phyloP scores from a whole-genome alignment of 371 early-diverging fungal species.

The Rhizomucor miehei region DNA sequence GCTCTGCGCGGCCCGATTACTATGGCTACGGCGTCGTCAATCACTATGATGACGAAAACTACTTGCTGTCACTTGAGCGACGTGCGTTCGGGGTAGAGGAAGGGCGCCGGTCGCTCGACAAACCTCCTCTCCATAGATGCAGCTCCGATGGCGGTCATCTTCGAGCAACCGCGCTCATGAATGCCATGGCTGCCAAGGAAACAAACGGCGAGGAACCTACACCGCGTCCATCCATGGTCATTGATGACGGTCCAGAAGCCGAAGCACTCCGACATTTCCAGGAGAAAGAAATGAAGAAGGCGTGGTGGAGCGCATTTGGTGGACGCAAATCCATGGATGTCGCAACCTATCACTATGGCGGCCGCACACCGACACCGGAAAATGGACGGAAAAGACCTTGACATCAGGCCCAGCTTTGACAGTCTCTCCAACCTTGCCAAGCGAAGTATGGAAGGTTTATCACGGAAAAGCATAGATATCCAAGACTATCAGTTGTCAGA shows the following conservation, averaged over 20 bases:
- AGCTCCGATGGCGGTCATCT: slow-evolving; percentile 43
- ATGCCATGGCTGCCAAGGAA: slow-evolving; percentile 37
- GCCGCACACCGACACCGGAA: slow-evolving; percentile 3
- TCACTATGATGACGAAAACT: slow-evolving; percentile 28
- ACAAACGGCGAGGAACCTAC: slow-evolving; percentile 12
- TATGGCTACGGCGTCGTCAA: slow-evolving; percentile 24
- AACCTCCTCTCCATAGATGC: slow-evolving; percentile 28
- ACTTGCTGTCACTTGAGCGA: slow-evolving; percentile 39
- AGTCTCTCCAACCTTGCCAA: slow-evolving; percentile 21
- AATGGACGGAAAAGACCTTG: slow-evolving; percentile 22
- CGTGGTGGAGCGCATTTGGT: slow-evolving; percentile 35
- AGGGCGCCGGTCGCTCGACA: slow-evolving; percentile 5
- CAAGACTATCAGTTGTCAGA: slow-evolving; percentile 14
- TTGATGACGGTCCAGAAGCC: slow-evolving; percentile 27
- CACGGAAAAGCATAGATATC: slow-evolving; percentile 15
- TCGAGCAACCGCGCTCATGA: slow-evolving; percentile 37
- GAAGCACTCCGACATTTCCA: slow-evolving; percentile 28
- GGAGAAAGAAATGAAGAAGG: slow-evolving; percentile 29
- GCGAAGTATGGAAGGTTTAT: slow-evolving; percentile 19
- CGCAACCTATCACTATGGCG: slow-evolving; percentile 13
- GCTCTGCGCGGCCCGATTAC: slow-evolving; percentile 22
- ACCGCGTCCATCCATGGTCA: slow-evolving; percentile 21
- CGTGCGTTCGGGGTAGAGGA: slow-evolving; percentile 25
- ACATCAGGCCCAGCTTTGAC: slow-evolving; percentile 35
- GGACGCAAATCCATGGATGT: slow-evolving; percentile 29